A percentile compares a stretch with the other conserved stretches of the same genome.
Evolutionary conservation across 495 filamentous ascomycete genomes (phyloP).

Genomic region (Venustampulla echinocandica): DNA sequence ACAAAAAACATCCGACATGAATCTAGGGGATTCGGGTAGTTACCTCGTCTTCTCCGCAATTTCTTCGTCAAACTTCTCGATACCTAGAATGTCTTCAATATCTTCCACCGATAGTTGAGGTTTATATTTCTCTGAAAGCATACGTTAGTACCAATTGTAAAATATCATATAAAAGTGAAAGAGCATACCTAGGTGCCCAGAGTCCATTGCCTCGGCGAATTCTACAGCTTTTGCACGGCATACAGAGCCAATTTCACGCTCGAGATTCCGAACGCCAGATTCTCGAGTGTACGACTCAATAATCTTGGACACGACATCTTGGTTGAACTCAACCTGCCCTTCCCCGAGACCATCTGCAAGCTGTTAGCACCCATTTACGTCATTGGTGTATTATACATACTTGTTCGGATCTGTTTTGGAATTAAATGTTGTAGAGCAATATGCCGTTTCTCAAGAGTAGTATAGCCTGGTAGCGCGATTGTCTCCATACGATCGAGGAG

Average conservation of each 20-base stretch:
- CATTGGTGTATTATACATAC: slow-evolving; percentile 8
- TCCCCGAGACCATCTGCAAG: slow-evolving; percentile 56
- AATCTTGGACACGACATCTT: slow-evolving; percentile 85
- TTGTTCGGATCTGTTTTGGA: slow-evolving; percentile 76
- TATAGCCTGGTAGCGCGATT: slow-evolving; percentile 87
- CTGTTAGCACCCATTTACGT: slow-evolving; percentile 31
- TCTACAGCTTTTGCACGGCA: slow-evolving; percentile 94
- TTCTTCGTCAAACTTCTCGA: slow-evolving; percentile 92
- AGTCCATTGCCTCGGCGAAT: slow-evolving; percentile 81
- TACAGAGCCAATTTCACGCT: slow-evolving; percentile 90
- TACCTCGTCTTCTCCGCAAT: slow-evolving; percentile 69
- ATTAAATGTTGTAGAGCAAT: slow-evolving; percentile 91
- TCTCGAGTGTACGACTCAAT: slow-evolving; percentile 96
- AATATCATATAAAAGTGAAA: neutral
- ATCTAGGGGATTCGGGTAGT: too few relatives aligned
- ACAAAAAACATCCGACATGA: too few relatives aligned
- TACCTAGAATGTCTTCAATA: slow-evolving; percentile 83
- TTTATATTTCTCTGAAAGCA: slow-evolving; percentile 54
- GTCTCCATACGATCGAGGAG: slow-evolving; percentile 98
- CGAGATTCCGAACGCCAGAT: slow-evolving; percentile 93
- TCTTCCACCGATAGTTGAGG: slow-evolving; percentile 66
- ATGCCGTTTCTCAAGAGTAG: slow-evolving; percentile 93
- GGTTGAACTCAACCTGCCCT: slow-evolving; percentile 63
- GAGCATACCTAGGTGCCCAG: slow-evolving; percentile 33
- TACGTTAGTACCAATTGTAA: slow-evolving; percentile 1